Base-by-base conservation (phyloP, 2,329 filamentous ascomycete genomes). In the Xylariaceae sp. region DNA sequence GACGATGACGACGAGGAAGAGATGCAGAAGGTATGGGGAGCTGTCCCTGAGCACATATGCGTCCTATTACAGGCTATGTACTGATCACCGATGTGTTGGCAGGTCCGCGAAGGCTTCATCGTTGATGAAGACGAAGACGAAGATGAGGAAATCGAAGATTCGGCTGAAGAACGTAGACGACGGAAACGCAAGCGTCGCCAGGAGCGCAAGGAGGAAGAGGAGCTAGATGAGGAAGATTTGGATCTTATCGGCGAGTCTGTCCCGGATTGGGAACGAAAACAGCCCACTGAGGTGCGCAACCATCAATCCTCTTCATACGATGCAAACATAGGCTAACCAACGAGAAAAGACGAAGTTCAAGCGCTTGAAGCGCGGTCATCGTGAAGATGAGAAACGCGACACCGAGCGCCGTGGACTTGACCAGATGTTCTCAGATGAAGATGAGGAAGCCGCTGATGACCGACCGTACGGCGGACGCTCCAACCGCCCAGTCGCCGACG, bases 51-150 rank as follows among this genome's bases (percentile, higher is more conserved):
- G 23, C 6, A 15, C 13, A 45, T 4, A 45, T n/a, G 1, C n/a
- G 39, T 42, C 10, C 9, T 15, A 13, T 8, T 5, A 15, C 5
- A 30, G 39, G 3, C 8, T 35, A 5, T 23, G 57, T 34, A 39
- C 60, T 68, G 56, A 67, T 62, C 69, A 11, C 44, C 15, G 61
- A 60, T 64, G 34, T 51, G 7, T 35, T 44, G 9, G 23, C 69
- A 96, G 92, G 84, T 96, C 65, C 89, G 89, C 55, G 92, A 96
- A 78, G 93, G 92, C 30, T 99, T 97, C 76, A 97, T 99, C 66
- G 91, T 96, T 64, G 91, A 96, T 70, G 92, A 96, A 70, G 92
- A 92, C 58, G 89, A 90, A 59, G 89, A 91, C 57, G 88, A 90
- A 61, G 88, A 88, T 52, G 83, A 87, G 53, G 86, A 86, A 37